Percentiles rank a stretch among this genome's conserved stretches.
phyloP scores from a whole-genome alignment of 768 basidiomycete genomes.

The Suillus paluster region DNA sequence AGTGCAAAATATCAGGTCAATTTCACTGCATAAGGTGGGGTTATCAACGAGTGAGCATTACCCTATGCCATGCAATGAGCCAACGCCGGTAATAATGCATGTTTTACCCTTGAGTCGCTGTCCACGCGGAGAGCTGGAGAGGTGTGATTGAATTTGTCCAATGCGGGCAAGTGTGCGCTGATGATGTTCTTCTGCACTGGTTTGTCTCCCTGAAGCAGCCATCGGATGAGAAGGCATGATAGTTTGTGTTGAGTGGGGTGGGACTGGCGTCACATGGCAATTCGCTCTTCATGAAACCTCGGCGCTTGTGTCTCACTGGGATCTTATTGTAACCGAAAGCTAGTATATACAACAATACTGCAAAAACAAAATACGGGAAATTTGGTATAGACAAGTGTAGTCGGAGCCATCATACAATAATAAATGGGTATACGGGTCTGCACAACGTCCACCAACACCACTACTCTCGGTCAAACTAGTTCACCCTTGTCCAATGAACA shows the following conservation, averaged over 20 bases:
- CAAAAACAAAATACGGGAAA: background rate
- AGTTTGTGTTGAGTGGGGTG: background rate
- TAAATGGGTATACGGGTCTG: background rate
- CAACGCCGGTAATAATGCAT: conserved; percentile 87
- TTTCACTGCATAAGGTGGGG: conserved; percentile 7
- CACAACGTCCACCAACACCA: background rate
- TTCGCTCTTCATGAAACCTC: background rate
- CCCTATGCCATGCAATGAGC: conserved; percentile 90
- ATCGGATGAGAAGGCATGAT: conserved; percentile 9
- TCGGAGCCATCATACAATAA: background rate
- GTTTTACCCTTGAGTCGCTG: conserved; percentile 75
- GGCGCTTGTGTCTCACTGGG: background rate
- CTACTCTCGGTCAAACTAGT: background rate
- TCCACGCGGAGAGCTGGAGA: conserved; percentile 55
- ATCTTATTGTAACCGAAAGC: conserved; percentile 1
- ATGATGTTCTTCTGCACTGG: conserved; percentile 53
- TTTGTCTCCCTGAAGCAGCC: conserved; percentile 13
- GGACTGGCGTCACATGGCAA: background rate
- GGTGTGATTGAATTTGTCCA: conserved; percentile 68
- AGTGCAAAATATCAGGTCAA: conserved; percentile 8
- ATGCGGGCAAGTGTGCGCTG: conserved; percentile 68
- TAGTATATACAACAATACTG: background rate
- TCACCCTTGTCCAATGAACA: background rate
- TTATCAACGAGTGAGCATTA: conserved; percentile 37
- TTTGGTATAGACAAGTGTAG: background rate